Evolutionary conservation across 768 basidiomycete species (phyloP).

Genomic region (Butyriboletus loyo): DNA sequence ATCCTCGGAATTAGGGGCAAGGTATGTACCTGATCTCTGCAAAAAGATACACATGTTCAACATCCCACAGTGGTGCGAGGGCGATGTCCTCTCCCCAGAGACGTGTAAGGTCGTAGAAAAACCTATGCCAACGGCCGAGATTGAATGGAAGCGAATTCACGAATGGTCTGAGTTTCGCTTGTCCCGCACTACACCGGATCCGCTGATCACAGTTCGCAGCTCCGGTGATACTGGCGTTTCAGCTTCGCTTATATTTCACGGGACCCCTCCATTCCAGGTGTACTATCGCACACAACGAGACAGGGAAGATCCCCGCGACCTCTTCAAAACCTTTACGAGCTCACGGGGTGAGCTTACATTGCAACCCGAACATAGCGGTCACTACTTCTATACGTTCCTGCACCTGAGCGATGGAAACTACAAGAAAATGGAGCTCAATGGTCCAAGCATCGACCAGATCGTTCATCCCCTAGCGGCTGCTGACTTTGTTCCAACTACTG

Average conservation of each 20-base stretch:
- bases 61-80: conserved; percentile 60
- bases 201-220: conserved; percentile 36
- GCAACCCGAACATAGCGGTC: conserved; percentile 86
- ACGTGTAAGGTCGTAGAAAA: conserved; percentile 72
- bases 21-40: conserved; percentile 29
- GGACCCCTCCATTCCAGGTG: conserved; percentile 85
- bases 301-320: conserved; percentile 58
- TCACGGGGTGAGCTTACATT: conserved; percentile 79
- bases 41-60: conserved; percentile 1
- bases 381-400: conserved; percentile 80
- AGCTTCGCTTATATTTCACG: conserved; percentile 81
- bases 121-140: conserved; percentile 77
- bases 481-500: conserved; percentile 51
- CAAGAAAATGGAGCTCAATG: conserved; percentile 66
- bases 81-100: conserved; percentile 82
- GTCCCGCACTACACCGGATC: conserved; percentile 4
- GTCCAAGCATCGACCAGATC: conserved; percentile 78
- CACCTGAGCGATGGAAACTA: conserved; percentile 85
- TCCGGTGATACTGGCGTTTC: conserved; percentile 91
- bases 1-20: conserved; percentile 70
- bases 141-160: conserved; percentile 85
- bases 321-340: conserved; percentile 56
- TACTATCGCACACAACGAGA: conserved; percentile 75
- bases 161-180: conserved; percentile 61
- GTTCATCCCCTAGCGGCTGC: conserved; percentile 88